Conservation (phyloP, 2,329 filamentous ascomycete genomes). For the Tolypocladium album region DNA sequence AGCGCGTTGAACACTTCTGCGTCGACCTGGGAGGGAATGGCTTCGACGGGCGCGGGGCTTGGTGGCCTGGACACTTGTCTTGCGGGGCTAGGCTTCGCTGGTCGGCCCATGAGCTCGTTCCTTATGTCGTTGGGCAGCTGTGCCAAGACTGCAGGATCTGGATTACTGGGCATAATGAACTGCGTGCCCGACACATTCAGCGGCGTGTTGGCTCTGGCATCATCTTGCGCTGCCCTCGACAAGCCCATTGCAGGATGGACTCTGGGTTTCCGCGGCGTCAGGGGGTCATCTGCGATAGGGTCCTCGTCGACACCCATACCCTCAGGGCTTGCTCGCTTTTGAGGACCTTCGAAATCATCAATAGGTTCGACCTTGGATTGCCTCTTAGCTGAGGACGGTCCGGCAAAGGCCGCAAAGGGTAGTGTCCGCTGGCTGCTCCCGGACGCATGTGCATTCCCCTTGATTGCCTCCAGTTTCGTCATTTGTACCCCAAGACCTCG, state of each 20-base stretch:
- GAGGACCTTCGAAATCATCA: conserved; percentile 33
- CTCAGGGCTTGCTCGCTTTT: conserved; percentile 18
- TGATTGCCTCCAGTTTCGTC: conserved; percentile 80
- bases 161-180: conserved; percentile 77
- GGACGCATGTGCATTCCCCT: conserved; percentile 38
- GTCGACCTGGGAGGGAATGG: conserved; percentile 71
- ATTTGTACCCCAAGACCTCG: conserved; percentile 86
- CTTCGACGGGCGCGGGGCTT: conserved; percentile 25
- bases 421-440: conserved; percentile 74
- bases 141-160: conserved; percentile 70
- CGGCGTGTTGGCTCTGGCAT: conserved; percentile 51
- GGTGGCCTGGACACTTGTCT: conserved; percentile 21
- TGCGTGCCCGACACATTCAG: conserved; percentile 81
- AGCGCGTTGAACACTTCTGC: conserved; percentile 73
- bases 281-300: conserved; percentile 43
- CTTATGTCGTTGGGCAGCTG: conserved; percentile 80
- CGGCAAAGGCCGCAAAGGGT: conserved; percentile 51
- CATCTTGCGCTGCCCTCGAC: conserved; percentile 33
- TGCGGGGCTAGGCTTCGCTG: conserved; percentile 13
- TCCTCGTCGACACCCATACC: conserved; percentile 27
- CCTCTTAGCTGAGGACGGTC: conserved; percentile 27
- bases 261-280: conserved; percentile 42
- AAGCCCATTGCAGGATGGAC: conserved; percentile 43
- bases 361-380: conserved; percentile 33
- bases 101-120: conserved; percentile 57